phyloP scores from a whole-genome alignment of 2,329 filamentous ascomycete genomes.

The Calycina herbarum region DNA sequence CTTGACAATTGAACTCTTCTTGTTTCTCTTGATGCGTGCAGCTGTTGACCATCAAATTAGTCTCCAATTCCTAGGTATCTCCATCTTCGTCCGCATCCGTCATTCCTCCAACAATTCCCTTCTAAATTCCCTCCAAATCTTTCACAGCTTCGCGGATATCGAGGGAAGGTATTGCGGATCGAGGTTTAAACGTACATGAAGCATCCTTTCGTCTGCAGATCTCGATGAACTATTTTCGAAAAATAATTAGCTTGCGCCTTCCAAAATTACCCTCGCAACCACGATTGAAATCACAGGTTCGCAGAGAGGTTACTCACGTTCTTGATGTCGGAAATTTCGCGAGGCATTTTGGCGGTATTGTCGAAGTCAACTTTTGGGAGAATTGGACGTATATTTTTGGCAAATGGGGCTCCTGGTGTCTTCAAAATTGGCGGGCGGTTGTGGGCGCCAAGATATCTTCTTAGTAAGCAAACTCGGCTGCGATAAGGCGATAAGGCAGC shows the following conservation, averaged over 20 bases:
- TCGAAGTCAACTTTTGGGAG: slow-evolving; percentile 23
- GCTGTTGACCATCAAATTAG: slow-evolving; percentile 49
- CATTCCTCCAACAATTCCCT: slow-evolving; percentile 2
- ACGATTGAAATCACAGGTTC: background rate
- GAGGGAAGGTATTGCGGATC: background rate
- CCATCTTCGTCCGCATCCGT: background rate
- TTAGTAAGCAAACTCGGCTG: slow-evolving; percentile 13
- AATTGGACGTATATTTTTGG: slow-evolving; percentile 24
- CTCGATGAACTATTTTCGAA: slow-evolving; percentile 82
- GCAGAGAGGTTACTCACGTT: slow-evolving; percentile 49
- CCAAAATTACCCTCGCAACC: background rate
- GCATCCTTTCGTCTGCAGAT: slow-evolving; percentile 99
- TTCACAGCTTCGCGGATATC: background rate
- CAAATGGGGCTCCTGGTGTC: slow-evolving; percentile 10
- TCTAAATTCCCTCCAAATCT: background rate
- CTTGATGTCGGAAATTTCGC: slow-evolving; percentile 74
- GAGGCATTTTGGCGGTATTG: slow-evolving; percentile 29
- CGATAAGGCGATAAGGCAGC: slow-evolving; percentile 7
- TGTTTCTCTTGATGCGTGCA: slow-evolving; percentile 95
- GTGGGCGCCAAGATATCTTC: background rate
- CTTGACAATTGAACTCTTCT: slow-evolving; percentile 90
- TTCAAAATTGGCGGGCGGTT: slow-evolving; percentile 6
- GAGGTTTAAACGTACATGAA: slow-evolving; percentile 73
- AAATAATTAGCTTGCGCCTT: background rate
- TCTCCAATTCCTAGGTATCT: background rate